phyloP scores from a whole-genome alignment of 441 rosid species.

The Gossypium davidsonii region DNA sequence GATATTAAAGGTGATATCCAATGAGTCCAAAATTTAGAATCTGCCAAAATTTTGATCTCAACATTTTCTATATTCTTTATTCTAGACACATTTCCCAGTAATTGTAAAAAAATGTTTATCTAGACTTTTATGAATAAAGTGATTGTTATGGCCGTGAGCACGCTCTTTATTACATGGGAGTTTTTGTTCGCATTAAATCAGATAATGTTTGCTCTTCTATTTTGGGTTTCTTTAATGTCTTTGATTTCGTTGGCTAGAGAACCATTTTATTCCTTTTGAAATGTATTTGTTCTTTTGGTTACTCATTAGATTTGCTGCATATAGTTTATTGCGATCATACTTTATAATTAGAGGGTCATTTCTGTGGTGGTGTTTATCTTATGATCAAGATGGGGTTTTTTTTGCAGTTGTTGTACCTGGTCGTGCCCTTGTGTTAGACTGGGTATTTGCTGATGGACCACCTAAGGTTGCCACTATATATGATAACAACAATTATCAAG shows the following conservation, averaged over 20 bases:
- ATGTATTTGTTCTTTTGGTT: not conserved
- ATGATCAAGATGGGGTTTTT: conserved; percentile 17
- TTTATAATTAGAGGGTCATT: not conserved
- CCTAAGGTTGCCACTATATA: conserved; percentile 62
- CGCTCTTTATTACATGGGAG: conserved; percentile 2
- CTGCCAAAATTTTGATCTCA: not conserved
- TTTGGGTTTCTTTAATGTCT: not conserved
- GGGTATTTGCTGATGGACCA: conserved; percentile 95
- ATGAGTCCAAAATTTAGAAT: not conserved
- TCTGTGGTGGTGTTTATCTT: conserved; percentile 4
- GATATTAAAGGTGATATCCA: not conserved
- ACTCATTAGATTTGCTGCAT: not conserved
- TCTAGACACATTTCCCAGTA: not conserved
- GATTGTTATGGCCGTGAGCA: not conserved
- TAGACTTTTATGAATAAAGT: not conserved
- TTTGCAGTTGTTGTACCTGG: conserved; percentile 66
- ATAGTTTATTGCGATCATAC: not conserved
- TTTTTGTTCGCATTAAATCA: conserved; percentile 8
- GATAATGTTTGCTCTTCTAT: not conserved
- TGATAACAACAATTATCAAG: conserved; percentile 70
- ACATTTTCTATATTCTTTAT: not conserved
- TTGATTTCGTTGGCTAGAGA: conserved; percentile 7
- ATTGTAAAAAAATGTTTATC: not conserved
- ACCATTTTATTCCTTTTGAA: not conserved
- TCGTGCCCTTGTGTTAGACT: conserved; percentile 65